A percentile compares a stretch with the other conserved stretches of the same genome.
These are phyloP conservation scores for Sphenostylis stenocarpa DNA, from an alignment of 306 rosid species.

Conservation along the genomic window DNA sequence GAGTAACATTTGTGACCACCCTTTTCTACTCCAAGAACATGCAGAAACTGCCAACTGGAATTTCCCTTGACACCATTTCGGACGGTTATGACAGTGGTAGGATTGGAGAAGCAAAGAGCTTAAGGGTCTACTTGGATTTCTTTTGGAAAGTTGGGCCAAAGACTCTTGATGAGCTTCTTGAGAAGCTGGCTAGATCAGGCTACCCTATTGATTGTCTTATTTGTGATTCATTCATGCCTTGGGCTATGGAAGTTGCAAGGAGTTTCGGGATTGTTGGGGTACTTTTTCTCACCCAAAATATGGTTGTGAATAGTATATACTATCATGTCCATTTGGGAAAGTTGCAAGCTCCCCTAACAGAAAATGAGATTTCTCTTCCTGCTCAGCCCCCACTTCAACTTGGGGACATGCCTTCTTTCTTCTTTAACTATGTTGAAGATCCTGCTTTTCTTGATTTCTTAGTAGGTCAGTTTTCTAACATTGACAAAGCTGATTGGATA, in stretches of 20 bases:
- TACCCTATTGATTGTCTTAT: background rate
- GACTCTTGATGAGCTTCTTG: background rate
- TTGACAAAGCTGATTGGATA: slow-evolving; percentile 20
- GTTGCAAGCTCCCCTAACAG: background rate
- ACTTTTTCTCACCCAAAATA: background rate
- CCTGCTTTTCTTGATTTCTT: background rate
- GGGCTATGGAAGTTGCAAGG: background rate
- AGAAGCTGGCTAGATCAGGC: background rate
- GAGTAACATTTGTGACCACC: slow-evolving; percentile 3
- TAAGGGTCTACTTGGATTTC: background rate
- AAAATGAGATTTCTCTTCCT: slow-evolving; percentile 5
- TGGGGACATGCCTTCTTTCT: slow-evolving; percentile 9
- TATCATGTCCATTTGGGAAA: slow-evolving; percentile 7
- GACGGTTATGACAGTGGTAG: background rate
- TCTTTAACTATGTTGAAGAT: background rate
- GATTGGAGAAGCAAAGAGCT: background rate
- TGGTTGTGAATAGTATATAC: slow-evolving; percentile 10
- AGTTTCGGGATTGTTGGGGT: background rate
- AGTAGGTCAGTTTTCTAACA: slow-evolving; percentile 5
- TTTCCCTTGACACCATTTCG: background rate
- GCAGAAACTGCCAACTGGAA: background rate
- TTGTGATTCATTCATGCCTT: slow-evolving; percentile 7
- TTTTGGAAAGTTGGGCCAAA: background rate
- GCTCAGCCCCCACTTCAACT: background rate
- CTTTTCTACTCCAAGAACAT: background rate